Conservation (phyloP, 768 basidiomycete genomes). For the Mrakia gelida region DNA sequence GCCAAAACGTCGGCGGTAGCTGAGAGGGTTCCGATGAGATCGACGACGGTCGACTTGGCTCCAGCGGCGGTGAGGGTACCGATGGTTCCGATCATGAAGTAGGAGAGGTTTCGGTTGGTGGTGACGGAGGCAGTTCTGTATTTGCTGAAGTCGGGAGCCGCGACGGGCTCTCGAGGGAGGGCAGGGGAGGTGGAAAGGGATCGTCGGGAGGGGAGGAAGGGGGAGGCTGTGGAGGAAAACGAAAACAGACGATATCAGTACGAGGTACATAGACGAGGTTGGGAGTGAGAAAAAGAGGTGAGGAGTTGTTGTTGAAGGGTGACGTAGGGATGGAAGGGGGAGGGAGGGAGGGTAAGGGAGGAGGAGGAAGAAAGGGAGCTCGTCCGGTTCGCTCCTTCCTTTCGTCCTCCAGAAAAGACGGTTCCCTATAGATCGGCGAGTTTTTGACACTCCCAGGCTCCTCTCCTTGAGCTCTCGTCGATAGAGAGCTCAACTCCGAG, state of each 20-base stretch:
- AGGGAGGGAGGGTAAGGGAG: neutral
- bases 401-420: too few species aligned
- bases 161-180: constrained; percentile 47
- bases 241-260: neutral
- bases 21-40: constrained; percentile 92
- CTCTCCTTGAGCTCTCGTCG: neutral
- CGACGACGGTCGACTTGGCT: constrained; percentile 87
- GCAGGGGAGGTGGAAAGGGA: constrained; percentile 66
- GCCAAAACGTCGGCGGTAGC: constrained; percentile 98
- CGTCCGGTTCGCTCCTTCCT: constrained; percentile 12
- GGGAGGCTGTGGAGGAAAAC: neutral
- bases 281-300: neutral
- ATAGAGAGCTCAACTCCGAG: neutral
- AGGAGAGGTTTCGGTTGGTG: constrained; percentile 46
- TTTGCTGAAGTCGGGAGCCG: constrained; percentile 81
- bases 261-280: neutral
- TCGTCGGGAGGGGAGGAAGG: constrained; percentile 40
- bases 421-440: neutral
- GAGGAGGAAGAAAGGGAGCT: constrained; percentile 18
- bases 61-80: constrained; percentile 90
- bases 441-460: neutral
- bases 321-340: neutral
- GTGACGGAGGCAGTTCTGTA: constrained; percentile 71
- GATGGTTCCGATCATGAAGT: constrained; percentile 57
- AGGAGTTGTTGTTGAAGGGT: neutral